Base-by-base conservation (phyloP, 2,329 filamentous ascomycete genomes). In the Clarireedia paspali region DNA sequence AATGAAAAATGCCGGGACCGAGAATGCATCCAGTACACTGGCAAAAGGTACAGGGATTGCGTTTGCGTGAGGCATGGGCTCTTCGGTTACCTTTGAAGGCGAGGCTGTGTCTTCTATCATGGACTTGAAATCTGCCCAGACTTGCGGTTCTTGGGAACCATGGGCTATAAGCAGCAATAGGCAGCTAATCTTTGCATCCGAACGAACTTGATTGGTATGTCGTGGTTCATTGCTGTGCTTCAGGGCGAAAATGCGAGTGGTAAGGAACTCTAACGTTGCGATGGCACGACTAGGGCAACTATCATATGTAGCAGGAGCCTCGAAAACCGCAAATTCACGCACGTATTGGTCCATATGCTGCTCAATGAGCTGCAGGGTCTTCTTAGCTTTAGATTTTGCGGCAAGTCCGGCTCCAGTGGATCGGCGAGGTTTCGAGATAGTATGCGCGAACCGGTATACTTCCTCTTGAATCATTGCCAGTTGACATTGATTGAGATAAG, bases 231-330 rank as follows among this genome's bases (percentile, higher is more conserved):
- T 44, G 14, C 53, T 39, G 5, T 55, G 47, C 36, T 55, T 34
- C n/a, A 50, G 14, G n/a, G 27, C 53, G 39, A 55, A 38, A 45
- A 55, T 55, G 10, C 53, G 53, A 20, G 53, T 55, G 23, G 46
- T 34, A 34, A 55, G 12, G 14, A 55, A 55, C 39, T 55, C 53
- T 24, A 55, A 50, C 0, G 46, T 42, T 23, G 50, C 12, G 17
- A 50, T 50, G 23, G 39, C 30, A 5, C 14, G 47, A 23, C 34
- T 17, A 2, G 47, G 12, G 10, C 15, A 20, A 20, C n/a, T n/a
- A 6, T 40, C 23, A 40, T 15, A 38, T 2, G 34, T 12, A 1
- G 30, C 47, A 10, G 17, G 12, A 23, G 2, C n/a, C 30, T 36
- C 9, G 2, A 50, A 5, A n/a, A 36, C 15, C 2, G 27, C 34